Evolutionary conservation across 129 eudicot species (phyloP).

Genomic region (Deinandra increscens): DNA sequence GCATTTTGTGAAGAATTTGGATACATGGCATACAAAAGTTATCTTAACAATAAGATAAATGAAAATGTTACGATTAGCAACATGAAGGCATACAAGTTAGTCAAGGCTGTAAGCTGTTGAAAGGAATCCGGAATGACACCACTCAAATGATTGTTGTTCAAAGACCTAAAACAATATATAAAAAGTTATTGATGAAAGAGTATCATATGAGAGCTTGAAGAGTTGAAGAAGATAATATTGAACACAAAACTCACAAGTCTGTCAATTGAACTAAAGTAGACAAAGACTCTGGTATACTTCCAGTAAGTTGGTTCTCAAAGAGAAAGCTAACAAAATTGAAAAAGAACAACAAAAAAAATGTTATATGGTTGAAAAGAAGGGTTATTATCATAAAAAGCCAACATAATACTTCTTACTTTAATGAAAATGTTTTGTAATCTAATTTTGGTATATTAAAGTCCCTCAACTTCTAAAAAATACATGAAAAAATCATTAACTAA

Average conservation of each 20-base stretch:
- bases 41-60: background rate
- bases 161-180: conserved; percentile 43
- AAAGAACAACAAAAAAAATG: background rate
- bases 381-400: no score
- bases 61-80: conserved; percentile 9
- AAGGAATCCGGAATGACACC: conserved; percentile 85
- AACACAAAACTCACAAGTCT: conserved; percentile 62
- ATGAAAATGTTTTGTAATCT: no score
- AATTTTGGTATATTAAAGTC: no score
- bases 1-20: background rate
- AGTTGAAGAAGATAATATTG: conserved; percentile 7
- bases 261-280: conserved; percentile 71
- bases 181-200: conserved; percentile 7
- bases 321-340: conserved; percentile 41
- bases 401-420: no score
- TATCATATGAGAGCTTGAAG: conserved; percentile 1
- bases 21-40: background rate
- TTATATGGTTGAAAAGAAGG: background rate
- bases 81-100: conserved; percentile 49
- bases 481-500: no score
- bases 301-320: conserved; percentile 63
- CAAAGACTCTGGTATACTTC: conserved; percentile 64
- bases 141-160: conserved; percentile 63
- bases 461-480: no score
- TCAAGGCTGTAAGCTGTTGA: conserved; percentile 50